phyloP scores from a whole-genome alignment of 2,329 filamentous ascomycete species.

The Aureobasidium sp. region DNA sequence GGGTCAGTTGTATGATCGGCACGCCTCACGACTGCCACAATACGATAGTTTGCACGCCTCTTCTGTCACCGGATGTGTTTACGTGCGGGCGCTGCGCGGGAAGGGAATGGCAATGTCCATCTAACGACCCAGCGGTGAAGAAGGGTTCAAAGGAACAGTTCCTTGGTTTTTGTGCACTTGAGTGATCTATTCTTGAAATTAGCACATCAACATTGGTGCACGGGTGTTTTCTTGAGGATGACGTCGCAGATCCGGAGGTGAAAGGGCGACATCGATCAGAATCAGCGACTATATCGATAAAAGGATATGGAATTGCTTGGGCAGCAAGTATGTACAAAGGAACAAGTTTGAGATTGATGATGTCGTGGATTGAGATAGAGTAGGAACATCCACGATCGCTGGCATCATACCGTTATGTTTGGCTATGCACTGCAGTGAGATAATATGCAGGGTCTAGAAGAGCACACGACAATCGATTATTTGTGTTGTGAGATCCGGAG shows the following conservation, averaged over 20 bases:
- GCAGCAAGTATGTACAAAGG: neutral
- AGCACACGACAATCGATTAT: neutral
- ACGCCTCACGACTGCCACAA: neutral
- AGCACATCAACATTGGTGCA: neutral
- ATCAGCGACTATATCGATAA: neutral
- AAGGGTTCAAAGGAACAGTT: neutral
- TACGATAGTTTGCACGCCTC: neutral
- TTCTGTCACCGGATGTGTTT: neutral
- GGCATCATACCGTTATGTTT: neutral
- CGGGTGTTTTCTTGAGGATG: neutral
- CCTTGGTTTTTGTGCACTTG: constrained; percentile 1
- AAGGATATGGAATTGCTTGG: neutral
- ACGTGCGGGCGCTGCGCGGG: neutral
- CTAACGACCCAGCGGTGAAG: neutral
- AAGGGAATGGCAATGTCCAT: neutral
- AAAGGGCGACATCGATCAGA: neutral
- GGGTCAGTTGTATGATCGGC: neutral
- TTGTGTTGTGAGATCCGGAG: neutral
- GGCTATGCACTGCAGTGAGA: neutral
- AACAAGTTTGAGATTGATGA: neutral
- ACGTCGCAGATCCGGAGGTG: constrained; percentile 5
- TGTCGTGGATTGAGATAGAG: neutral
- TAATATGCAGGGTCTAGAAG: neutral
- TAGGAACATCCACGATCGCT: neutral
- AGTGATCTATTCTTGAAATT: neutral